A percentile compares a stretch with the other conserved stretches of the same genome.
phyloP scores from a whole-genome alignment of 345 rosid genomes.

The Kandelia obovata region DNA sequence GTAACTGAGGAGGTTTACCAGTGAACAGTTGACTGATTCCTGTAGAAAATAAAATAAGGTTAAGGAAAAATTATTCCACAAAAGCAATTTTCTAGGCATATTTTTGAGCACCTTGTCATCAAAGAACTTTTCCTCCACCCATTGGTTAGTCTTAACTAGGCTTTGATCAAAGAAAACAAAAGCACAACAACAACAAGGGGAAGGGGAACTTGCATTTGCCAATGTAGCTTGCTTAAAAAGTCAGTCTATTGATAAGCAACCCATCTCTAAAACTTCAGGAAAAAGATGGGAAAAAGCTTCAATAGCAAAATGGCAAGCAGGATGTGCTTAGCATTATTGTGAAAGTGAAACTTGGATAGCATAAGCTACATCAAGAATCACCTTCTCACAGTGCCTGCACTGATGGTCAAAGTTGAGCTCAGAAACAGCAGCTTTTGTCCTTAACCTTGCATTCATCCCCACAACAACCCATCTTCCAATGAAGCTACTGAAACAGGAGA shows the following conservation, averaged over 20 bases:
- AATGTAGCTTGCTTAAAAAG: no score
- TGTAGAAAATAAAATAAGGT: slow-evolving; percentile 17
- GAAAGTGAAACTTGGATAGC: not conserved
- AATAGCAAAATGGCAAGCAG: no score
- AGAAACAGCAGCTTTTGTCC: slow-evolving; percentile 59
- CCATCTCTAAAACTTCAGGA: no score
- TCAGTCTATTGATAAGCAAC: no score
- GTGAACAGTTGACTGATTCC: slow-evolving; percentile 74
- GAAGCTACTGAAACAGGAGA: slow-evolving; percentile 57
- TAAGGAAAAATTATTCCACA: not conserved
- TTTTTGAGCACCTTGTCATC: not conserved
- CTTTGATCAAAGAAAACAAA: no score
- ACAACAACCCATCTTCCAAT: slow-evolving; percentile 74
- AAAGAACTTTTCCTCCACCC: not conserved
- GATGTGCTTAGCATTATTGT: not conserved
- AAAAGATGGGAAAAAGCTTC: no score
- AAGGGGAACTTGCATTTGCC: no score
- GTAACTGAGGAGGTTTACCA: slow-evolving; percentile 70
- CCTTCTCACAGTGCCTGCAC: slow-evolving; percentile 97
- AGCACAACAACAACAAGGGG: no score
- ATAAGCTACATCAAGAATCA: slow-evolving; percentile 16
- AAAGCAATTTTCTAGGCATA: no score
- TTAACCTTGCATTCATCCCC: slow-evolving; percentile 75
- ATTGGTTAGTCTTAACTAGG: not conserved
- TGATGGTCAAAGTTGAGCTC: slow-evolving; percentile 72